Base-by-base conservation (phyloP, 2,329 filamentous ascomycete species). In the Alternaria metachromatica region DNA sequence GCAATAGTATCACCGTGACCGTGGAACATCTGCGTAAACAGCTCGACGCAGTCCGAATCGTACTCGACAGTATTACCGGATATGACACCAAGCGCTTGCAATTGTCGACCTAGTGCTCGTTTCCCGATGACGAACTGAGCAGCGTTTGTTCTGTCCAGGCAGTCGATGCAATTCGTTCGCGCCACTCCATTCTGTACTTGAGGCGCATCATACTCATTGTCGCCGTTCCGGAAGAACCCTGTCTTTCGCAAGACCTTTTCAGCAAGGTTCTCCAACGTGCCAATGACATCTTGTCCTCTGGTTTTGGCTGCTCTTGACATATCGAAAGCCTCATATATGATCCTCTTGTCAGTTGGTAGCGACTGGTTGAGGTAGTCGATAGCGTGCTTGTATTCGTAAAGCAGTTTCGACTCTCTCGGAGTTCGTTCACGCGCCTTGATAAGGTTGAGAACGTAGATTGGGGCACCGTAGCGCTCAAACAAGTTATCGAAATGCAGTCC, bases 111-210 rank as follows among this genome's bases (percentile, higher is more conserved):
- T 11, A 99, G 87, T 0, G 96, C 96, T 71, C 93, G 88, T 82
- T 99, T 99, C 5, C 94, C 96, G 72, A 99, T 96, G 28, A 99
- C 94, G 72, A 98, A 99, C 76, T 99, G 96, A 2, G 96, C 96
- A 3, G 96, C 96, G 77, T 99, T 99, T 9, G 96, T 99, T 21
- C 96, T 90, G 80, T 99, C 96, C 1, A 99, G 86, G 74, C 96
- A 99, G 80, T 99, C 96, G 72, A 99, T 98, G 78, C 96, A 99
- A 76, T 99, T 99, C 1, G 96, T 99, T 62, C 96, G 88, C 10
- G 93, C 95, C 44, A 99, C 88, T 10, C 96, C 96, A 69, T 97
- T 97, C 77, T 99, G 96, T 2, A 96, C 88, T 30, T 86, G 87
- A 4, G 91, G 85, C 4, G 87, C 85, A 20, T 87, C 87, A 43